A percentile compares a stretch with the other conserved stretches of the same genome.
These are phyloP conservation scores for Patellifolia procumbens DNA, from an alignment of 179 eudicot species.

Conservation along the genomic window DNA sequence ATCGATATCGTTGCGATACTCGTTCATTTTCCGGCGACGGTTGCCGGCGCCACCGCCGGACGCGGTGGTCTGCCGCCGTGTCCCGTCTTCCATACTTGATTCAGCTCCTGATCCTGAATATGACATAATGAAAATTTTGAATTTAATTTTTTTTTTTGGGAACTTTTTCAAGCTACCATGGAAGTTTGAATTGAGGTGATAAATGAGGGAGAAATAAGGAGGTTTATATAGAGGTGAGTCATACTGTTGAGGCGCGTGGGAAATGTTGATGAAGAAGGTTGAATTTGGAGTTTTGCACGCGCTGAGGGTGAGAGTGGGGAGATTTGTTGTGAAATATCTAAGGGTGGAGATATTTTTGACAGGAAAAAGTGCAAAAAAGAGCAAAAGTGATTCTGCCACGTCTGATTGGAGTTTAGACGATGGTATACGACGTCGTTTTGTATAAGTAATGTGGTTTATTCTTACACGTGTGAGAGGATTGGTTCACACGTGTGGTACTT, in stretches of 20 bases:
- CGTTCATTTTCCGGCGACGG: conserved; percentile 12
- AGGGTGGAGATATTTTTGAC: conserved; percentile 25
- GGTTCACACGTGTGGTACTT: not conserved
- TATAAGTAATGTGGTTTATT: too few relatives aligned
- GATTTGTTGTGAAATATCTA: conserved; percentile 20
- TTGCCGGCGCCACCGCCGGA: conserved; percentile 11
- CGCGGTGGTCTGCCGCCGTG: not conserved
- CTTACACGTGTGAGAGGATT: too few relatives aligned
- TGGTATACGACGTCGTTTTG: conserved; percentile 24
- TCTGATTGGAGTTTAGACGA: not conserved
- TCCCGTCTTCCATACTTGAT: conserved; percentile 33
- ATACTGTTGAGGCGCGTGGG: conserved; percentile 15
- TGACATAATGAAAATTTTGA: conserved; percentile 13
- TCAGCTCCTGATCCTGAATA: conserved; percentile 26
- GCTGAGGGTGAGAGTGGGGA: conserved; percentile 25
- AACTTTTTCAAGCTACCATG: not conserved
- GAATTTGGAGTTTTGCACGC: not conserved
- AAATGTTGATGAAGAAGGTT: not conserved
- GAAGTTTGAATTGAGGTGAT: not conserved
- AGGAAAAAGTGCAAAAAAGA: conserved; percentile 28
- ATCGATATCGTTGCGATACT: not conserved
- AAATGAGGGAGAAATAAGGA: not conserved
- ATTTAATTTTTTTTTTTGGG: not conserved
- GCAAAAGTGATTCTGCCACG: conserved; percentile 25
- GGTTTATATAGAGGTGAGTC: conserved; percentile 29